Evolutionary conservation across 345 rosid genomes (phyloP).

Genomic region (Anacardium occidentale): DNA sequence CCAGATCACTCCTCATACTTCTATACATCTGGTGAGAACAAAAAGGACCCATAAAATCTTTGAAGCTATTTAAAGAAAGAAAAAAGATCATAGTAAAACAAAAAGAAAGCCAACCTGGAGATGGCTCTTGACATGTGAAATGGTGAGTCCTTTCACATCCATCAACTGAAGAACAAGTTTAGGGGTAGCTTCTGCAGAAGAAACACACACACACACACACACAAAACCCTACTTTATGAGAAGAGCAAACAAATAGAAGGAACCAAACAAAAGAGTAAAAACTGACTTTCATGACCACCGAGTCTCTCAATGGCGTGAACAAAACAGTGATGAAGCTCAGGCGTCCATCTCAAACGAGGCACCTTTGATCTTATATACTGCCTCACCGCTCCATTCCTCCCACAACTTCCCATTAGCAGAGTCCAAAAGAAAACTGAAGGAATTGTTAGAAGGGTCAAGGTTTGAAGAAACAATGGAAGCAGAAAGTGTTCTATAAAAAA

Average conservation of each 20-base stretch:
- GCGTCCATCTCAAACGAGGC: conserved; percentile 95
- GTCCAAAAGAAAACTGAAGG: too few species aligned
- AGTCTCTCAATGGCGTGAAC: conserved; percentile 84
- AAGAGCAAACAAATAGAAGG: not conserved
- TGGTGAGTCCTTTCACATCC: conserved; percentile 97
- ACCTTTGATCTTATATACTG: conserved; percentile 87
- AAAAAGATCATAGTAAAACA: not conserved
- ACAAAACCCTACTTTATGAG: too few species aligned
- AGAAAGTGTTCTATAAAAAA: not conserved
- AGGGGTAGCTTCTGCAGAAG: conserved; percentile 77
- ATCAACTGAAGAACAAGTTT: conserved; percentile 94
- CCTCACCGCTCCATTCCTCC: conserved; percentile 78
- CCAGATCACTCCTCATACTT: conserved; percentile 73
- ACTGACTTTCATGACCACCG: conserved; percentile 84
- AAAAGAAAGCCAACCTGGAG: conserved; percentile 62
- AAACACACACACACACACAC: too few species aligned
- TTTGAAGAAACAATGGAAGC: conserved; percentile 8
- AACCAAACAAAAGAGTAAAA: not conserved
- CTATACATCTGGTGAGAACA: conserved; percentile 74
- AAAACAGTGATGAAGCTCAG: conserved; percentile 91
- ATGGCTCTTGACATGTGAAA: conserved; percentile 98
- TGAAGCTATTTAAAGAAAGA: not conserved
- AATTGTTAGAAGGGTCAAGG: conserved; percentile 19
- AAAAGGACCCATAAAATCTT: not conserved
- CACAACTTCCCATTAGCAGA: conserved; percentile 59